phyloP scores from a whole-genome alignment of 2,329 filamentous ascomycete species.

The Exophiala bonariae region DNA sequence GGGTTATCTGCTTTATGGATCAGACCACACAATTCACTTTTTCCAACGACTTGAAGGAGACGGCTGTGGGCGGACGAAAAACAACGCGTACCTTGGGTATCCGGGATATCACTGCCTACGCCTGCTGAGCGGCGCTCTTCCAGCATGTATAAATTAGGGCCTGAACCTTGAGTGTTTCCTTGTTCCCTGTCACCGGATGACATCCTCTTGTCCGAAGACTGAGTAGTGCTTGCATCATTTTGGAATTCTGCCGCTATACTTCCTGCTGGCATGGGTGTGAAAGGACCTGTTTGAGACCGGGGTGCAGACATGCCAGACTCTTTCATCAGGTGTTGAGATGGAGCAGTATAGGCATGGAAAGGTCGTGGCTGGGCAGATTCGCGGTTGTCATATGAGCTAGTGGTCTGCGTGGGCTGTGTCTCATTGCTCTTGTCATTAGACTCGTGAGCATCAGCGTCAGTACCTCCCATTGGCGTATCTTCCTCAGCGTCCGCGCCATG shows the following conservation, averaged over 20 bases:
- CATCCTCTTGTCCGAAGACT: constrained; percentile 79
- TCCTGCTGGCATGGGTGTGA: constrained; percentile 59
- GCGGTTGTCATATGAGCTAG: constrained; percentile 48
- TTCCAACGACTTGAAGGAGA: neutral
- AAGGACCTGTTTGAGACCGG: constrained; percentile 51
- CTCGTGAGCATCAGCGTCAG: constrained; percentile 47
- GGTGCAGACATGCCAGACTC: constrained; percentile 46
- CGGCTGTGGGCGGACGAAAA: neutral
- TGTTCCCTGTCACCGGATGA: constrained; percentile 59
- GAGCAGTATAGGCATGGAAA: constrained; percentile 46
- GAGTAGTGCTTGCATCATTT: constrained; percentile 90
- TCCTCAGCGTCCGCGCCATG: constrained; percentile 45
- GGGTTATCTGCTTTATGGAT: constrained; percentile 32
- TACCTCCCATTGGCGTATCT: constrained; percentile 64
- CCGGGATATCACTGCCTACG: constrained; percentile 59
- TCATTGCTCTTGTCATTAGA: constrained; percentile 45
- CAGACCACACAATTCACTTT: constrained; percentile 2
- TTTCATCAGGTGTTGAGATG: constrained; percentile 45
- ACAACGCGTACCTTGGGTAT: constrained; percentile 58
- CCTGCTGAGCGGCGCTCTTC: constrained; percentile 51
- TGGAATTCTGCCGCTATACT: constrained; percentile 63
- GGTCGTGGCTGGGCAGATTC: constrained; percentile 49
- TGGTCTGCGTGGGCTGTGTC: constrained; percentile 47
- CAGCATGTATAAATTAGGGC: constrained; percentile 55
- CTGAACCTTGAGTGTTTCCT: constrained; percentile 67